Evolutionary conservation across 768 basidiomycete genomes (phyloP).

Genomic region (Phlegmacium glaucopus): DNA sequence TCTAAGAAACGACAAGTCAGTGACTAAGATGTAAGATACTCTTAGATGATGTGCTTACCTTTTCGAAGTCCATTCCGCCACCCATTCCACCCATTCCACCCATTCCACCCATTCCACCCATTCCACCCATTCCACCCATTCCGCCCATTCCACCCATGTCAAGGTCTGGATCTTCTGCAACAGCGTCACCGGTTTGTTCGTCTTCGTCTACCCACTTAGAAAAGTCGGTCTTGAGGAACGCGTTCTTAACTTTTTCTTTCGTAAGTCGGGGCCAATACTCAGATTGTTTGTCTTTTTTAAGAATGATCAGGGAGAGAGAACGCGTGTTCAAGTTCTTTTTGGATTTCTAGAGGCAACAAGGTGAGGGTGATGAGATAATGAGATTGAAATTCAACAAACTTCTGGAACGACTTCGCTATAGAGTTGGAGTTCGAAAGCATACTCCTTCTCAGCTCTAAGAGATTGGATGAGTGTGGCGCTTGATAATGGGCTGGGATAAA

Average conservation of each 20-base stretch:
- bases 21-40: neutral
- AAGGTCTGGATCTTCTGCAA: conserved; percentile 36
- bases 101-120: conserved; percentile 58
- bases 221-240: conserved; percentile 94
- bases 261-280: conserved; percentile 95
- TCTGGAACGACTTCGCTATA: conserved; percentile 75
- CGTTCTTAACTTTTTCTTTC: conserved; percentile 77
- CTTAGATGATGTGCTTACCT: conserved; percentile 36
- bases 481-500: neutral
- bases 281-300: conserved; percentile 70
- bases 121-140: conserved; percentile 52
- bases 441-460: conserved; percentile 48
- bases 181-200: conserved; percentile 71
- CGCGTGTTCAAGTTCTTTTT: conserved; percentile 63
- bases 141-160: conserved; percentile 49
- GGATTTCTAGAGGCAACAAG: conserved; percentile 43
- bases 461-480: neutral
- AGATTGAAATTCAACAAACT: conserved; percentile 34
- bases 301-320: conserved; percentile 61
- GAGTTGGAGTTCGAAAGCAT: conserved; percentile 73
- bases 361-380: neutral
- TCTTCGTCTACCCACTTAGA: conserved; percentile 97
- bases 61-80: conserved; percentile 63
- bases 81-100: conserved; percentile 53
- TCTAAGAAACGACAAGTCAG: conserved; percentile 24